phyloP scores from a whole-genome alignment of 2,329 filamentous ascomycete species.

The Aspergillus sp. region DNA sequence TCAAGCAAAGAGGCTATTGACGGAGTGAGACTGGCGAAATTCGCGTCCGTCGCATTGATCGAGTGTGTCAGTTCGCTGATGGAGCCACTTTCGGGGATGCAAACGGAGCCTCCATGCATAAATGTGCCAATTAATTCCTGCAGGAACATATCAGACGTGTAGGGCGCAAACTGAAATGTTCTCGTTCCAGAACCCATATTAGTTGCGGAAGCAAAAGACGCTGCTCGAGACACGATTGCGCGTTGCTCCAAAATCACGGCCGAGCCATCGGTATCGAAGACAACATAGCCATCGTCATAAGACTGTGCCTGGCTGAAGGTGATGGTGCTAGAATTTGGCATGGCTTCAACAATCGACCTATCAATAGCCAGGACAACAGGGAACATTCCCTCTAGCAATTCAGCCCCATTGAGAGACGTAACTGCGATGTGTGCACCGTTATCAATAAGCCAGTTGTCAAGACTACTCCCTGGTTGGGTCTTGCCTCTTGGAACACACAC shows the following conservation, averaged over 20 bases:
- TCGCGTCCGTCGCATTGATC: constrained; percentile 41
- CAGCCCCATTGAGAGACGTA: constrained; percentile 37
- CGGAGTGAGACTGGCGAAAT: constrained; percentile 36
- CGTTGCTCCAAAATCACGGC: constrained; percentile 40
- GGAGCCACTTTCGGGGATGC: constrained; percentile 47
- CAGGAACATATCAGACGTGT: constrained; percentile 49
- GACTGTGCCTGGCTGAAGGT: constrained; percentile 8
- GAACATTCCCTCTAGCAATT: constrained; percentile 43
- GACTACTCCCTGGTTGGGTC: constrained; percentile 27
- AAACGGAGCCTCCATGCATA: constrained; percentile 47
- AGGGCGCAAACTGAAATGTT: constrained; percentile 45
- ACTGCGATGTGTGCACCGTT: constrained; percentile 42
- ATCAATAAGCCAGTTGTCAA: constrained; percentile 42
- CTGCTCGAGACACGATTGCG: constrained; percentile 31
- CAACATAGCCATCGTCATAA: constrained; percentile 32
- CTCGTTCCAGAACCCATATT: constrained; percentile 23
- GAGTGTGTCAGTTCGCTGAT: constrained; percentile 56
- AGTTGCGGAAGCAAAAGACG: constrained; percentile 27
- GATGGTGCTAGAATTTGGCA: constrained; percentile 21
- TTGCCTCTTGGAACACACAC: constrained; percentile 39
- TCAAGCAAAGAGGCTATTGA: constrained; percentile 23
- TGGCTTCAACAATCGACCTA: constrained; percentile 35
- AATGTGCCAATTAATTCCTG: constrained; percentile 40
- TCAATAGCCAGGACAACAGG: constrained; percentile 40
- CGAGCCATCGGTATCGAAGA: constrained; percentile 33